Base-by-base conservation (phyloP, 1,284 basidiomycete genomes). In the Ganoderma meredithae region DNA sequence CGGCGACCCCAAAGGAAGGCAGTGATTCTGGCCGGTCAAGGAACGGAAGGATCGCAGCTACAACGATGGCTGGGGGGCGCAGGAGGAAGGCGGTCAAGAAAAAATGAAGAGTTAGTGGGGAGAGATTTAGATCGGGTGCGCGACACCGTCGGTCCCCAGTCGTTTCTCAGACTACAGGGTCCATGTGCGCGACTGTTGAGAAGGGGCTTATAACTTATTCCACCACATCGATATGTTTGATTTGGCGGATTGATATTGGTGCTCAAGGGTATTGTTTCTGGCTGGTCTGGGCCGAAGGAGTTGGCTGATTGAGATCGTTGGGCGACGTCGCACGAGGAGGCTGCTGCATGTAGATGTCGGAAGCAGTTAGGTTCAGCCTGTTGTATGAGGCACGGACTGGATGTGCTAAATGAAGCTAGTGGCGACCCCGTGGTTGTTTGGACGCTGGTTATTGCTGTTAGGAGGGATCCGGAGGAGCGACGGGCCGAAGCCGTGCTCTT, bases 21-120 rank as follows among this genome's bases (percentile, higher is more conserved):
- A 68, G 70, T 60, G 70, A 62, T 19, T 60, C 67, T 19, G 71
- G 67, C 6, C 60, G 58, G 63, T 36, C 39, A 59, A 74, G 71
- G 68, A 71, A 64, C 52, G 74, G 71, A 22, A 79, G 76, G 64
- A 76, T 73, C 13, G 80, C 83, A 2, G 81, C 85, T 17, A 80
- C 83, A 33, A 76, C 79, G 63, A 90, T 84, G 76, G 84, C 85
- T 3, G 89, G 88, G 0, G 89, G 89, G 3, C 86, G 85, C 74
- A 83, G 90, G 75, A 84, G 89, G 68, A 89, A 88, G 75, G 82
- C 78, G 9, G 80, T 82, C 33, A 82, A 78, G 76, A 84, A 80
- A 56, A 64, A 60, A 55, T 66, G 53, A 66, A 19, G 3, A 55
- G 63, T 36, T 22, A 36, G 31, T 55, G 27, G 22, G 31, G 31